Evolutionary conservation across 495 filamentous ascomycete genomes (phyloP).

Genomic region (Neurospora terricola): DNA sequence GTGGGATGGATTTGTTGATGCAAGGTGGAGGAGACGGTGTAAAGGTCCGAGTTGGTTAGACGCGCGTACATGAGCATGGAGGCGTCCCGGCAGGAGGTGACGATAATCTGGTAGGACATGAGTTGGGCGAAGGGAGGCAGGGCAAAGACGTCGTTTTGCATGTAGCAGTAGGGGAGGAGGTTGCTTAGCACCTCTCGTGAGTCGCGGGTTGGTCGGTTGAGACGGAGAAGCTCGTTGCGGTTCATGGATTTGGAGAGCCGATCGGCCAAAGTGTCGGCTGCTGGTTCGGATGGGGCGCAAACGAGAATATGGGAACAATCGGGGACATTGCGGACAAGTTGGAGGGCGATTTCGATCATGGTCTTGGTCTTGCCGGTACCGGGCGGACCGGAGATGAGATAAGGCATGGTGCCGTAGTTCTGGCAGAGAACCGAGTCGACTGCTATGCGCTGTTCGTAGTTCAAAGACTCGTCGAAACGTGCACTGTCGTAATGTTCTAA

Average conservation of each 20-base stretch:
- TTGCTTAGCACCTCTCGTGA: constrained; percentile 38
- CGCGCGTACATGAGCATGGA: constrained; percentile 39
- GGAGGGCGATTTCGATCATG: constrained; percentile 38
- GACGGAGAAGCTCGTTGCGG: constrained; percentile 33
- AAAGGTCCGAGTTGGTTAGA: constrained; percentile 30
- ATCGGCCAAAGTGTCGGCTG: constrained; percentile 42
- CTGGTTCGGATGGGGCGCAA: constrained; percentile 47
- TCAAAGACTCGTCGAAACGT: constrained; percentile 34
- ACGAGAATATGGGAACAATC: constrained; percentile 36
- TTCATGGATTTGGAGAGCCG: constrained; percentile 33
- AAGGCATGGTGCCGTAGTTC: constrained; percentile 40
- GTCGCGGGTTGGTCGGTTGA: constrained; percentile 37
- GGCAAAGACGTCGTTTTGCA: constrained; percentile 34
- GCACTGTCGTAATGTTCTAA: background rate
- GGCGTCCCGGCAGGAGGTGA: constrained; percentile 43
- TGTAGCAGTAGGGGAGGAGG: constrained; percentile 39
- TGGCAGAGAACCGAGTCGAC: constrained; percentile 33
- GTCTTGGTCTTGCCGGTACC: constrained; percentile 50
- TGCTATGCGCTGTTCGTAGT: constrained; percentile 42
- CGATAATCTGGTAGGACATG: constrained; percentile 41
- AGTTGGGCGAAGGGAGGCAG: constrained; percentile 38
- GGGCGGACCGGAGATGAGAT: constrained; percentile 44
- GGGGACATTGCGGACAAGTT: constrained; percentile 15
- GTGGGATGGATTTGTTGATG: constrained; percentile 9
- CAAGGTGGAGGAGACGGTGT: constrained; percentile 14